phyloP scores from a whole-genome alignment of 1,284 basidiomycete species.

The Lentinus polychrous region DNA sequence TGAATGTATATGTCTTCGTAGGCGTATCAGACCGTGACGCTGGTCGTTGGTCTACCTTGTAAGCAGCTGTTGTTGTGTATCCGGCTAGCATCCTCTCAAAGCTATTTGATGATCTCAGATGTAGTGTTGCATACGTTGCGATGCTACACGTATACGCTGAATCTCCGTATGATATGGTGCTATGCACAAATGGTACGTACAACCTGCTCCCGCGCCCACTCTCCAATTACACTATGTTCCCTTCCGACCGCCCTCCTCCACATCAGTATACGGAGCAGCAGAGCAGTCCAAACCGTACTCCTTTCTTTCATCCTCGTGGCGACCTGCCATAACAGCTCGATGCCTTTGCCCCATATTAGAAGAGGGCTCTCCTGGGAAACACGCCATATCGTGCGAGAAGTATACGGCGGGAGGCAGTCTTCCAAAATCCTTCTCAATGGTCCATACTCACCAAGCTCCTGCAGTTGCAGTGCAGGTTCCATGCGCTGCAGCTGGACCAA shows the following conservation, averaged over 20 bases:
- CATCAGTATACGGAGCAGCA: constrained; percentile 47
- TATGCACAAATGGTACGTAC: not conserved
- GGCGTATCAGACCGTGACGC: not conserved
- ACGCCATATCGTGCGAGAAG: constrained; percentile 34
- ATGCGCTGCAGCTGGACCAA: not conserved
- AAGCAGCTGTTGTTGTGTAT: not conserved
- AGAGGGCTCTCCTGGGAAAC: constrained; percentile 20
- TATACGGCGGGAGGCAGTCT: constrained; percentile 27
- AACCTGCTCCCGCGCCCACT: constrained; percentile 31
- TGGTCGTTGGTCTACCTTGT: not conserved
- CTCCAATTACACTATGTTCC: constrained; percentile 27
- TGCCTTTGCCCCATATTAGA: constrained; percentile 43
- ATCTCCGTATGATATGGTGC: too few species aligned
- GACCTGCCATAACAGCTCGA: constrained; percentile 55
- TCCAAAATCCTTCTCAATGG: not conserved
- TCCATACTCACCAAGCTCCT: not conserved
- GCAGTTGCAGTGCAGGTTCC: constrained; percentile 3
- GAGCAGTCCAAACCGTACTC: constrained; percentile 38
- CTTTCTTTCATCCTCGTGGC: constrained; percentile 36
- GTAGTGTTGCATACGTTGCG: too few species aligned
- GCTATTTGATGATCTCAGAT: not conserved
- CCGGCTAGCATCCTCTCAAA: not conserved
- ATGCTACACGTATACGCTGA: too few species aligned
- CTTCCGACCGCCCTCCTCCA: constrained; percentile 43
- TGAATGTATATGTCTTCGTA: not conserved